Evolutionary conservation across 2,329 filamentous ascomycete genomes (phyloP).

Genomic region (Colletotrichum musicola): DNA sequence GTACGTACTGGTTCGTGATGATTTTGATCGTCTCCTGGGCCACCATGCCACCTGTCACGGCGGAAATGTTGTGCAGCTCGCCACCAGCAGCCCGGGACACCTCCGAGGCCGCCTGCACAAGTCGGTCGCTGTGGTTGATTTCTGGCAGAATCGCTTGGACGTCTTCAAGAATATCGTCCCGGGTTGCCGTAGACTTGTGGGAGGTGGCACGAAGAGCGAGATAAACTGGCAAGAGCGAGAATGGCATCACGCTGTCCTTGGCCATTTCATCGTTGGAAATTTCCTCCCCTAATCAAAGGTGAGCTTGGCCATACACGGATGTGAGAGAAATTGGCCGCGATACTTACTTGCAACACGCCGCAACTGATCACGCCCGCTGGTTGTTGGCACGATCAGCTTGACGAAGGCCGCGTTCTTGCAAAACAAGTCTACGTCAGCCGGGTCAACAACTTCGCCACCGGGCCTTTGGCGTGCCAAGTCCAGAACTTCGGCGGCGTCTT

Average conservation of each 20-base stretch:
- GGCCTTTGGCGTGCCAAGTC: conserved; percentile 68
- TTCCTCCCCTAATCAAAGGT: conserved; percentile 60
- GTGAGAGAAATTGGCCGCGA: conserved; percentile 16
- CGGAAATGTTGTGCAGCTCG: conserved; percentile 93
- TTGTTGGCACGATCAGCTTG: conserved; percentile 79
- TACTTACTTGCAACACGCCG: conserved; percentile 68
- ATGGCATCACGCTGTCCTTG: conserved; percentile 60
- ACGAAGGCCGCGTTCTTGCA: conserved; percentile 96
- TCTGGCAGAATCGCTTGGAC: conserved; percentile 59
- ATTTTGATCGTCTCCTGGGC: conserved; percentile 98
- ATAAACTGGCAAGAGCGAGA: conserved; percentile 77
- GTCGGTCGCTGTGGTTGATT: conserved; percentile 62
- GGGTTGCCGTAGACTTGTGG: conserved; percentile 56
- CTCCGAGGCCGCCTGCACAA: conserved; percentile 71
- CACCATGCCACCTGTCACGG: conserved; percentile 89
- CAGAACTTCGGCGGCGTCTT: conserved; percentile 82
- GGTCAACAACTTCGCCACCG: conserved; percentile 68
- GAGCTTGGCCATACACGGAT: background rate
- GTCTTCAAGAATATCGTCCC: conserved; percentile 66
- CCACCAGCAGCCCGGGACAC: conserved; percentile 82
- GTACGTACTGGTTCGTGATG: conserved; percentile 79
- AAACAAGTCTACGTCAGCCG: conserved; percentile 86
- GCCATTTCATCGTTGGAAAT: conserved; percentile 67
- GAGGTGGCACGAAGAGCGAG: conserved; percentile 71
- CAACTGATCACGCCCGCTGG: conserved; percentile 59